Base-by-base conservation (phyloP, 1,284 basidiomycete species). In the Melampsora medusae region DNA sequence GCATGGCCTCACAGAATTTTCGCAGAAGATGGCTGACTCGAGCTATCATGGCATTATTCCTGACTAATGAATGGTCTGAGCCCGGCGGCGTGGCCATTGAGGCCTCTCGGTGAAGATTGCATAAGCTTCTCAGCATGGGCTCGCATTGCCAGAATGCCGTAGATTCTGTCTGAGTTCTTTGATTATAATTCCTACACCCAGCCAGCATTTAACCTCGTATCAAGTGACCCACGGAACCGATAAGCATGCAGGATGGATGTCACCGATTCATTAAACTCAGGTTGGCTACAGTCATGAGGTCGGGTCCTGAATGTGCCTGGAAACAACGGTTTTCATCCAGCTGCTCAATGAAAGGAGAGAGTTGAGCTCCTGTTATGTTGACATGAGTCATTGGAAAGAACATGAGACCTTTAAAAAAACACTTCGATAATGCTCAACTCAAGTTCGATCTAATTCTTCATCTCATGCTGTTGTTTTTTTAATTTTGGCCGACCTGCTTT, bases 301-400 rank as follows among this genome's bases (percentile, higher is more conserved):
- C 28, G n/a, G 53, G 53, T 59, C n/a, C 53, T 59, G 53, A 28
- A 59, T 59, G 53, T 59, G 28, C 53, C 53, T 59, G 28, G n/a
- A 59, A 59, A 19, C 22, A 59, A 59, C 53, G 53, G 53, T 16
- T 59, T 31, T 59, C n/a, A 25, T 25, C 53, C 53, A 59, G 53
- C 53, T 10, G 53, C 53, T 59, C 53, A 59, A 22, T 59, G 53
- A 59, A 59, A 59, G 53, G 53, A 59, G 53, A 28, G n/a, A 59
- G 22, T 59, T 59, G 22, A 16, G 22, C 53, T 59, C 53, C 53
- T 59, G 53, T 59, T 22, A 59, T 22, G 9, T 22, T 59, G 53
- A 59, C 53, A 25, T 59, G 22, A 59, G 53, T 9, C 53, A 59
- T 25, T 59, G 53, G 53, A 22, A 59, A 59, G n/a, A 59, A 59